Evolutionary conservation across 2,329 filamentous ascomycete species (phyloP).

Genomic region (Cadophora gregata): DNA sequence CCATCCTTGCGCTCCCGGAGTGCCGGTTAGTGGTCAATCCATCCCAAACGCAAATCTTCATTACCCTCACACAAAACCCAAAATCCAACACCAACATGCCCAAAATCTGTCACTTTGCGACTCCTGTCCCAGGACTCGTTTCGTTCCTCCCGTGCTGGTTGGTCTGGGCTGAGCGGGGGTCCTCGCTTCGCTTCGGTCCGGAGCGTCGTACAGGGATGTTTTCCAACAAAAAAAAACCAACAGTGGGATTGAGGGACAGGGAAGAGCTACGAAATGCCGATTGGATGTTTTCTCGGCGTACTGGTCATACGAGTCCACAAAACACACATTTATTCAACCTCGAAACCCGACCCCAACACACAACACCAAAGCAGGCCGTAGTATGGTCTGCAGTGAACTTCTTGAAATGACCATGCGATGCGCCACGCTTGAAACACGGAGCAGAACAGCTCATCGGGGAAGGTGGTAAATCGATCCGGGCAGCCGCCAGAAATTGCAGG

Average conservation of each 20-base stretch:
- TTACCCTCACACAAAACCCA: background rate
- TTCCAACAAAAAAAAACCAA: constrained; percentile 1
- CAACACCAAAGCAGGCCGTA: background rate
- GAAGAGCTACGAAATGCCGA: constrained; percentile 5
- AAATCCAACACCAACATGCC: background rate
- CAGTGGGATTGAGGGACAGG: constrained; percentile 1
- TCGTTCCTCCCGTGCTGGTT: background rate
- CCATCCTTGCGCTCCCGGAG: background rate
- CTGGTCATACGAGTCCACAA: constrained; percentile 2
- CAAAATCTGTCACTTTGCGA: constrained; percentile 3
- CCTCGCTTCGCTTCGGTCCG: constrained; percentile 19
- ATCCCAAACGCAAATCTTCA: background rate
- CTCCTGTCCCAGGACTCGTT: background rate
- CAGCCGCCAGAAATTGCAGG: constrained; percentile 10
- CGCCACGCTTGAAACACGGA: constrained; percentile 7
- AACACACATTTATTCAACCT: background rate
- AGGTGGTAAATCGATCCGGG: constrained; percentile 5
- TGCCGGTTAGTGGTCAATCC: background rate
- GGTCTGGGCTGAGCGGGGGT: background rate
- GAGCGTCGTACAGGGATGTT: constrained; percentile 17
- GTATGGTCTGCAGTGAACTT: background rate
- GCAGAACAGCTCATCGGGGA: background rate
- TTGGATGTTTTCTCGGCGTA: background rate
- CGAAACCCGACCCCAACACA: background rate
- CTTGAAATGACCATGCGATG: background rate